These are phyloP conservation scores for Silybum marianum DNA, from an alignment of 129 eudicot genomes.

Conservation along the genomic window DNA sequence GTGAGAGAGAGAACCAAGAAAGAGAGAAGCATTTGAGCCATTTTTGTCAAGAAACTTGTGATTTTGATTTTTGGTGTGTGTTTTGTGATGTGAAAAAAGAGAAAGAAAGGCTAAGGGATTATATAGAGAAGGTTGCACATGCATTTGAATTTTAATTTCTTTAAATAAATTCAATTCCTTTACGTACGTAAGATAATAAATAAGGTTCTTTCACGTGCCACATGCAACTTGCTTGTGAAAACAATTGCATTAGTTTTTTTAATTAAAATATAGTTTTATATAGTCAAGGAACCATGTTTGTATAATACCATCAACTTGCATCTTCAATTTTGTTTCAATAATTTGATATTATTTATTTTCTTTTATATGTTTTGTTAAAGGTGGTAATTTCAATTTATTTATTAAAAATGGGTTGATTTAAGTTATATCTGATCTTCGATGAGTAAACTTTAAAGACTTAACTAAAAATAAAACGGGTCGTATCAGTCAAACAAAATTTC, in stretches of 20 bases:
- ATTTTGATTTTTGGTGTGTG: not conserved
- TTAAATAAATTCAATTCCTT: slow-evolving; percentile 15
- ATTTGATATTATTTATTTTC: too few relatives aligned
- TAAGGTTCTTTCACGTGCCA: slow-evolving; percentile 34
- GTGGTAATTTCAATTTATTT: not conserved
- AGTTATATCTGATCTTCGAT: too few relatives aligned
- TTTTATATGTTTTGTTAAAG: too few relatives aligned
- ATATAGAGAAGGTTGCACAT: slow-evolving; percentile 25
- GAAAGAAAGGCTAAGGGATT: not conserved
- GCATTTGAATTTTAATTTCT: slow-evolving; percentile 5
- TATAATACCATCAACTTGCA: not conserved
- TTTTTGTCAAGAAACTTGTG: slow-evolving; percentile 8
- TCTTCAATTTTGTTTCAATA: not conserved
- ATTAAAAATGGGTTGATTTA: too few relatives aligned
- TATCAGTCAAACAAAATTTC: too few relatives aligned
- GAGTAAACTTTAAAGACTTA: too few relatives aligned
- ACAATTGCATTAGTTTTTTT: not conserved
- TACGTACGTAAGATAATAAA: slow-evolving; percentile 27
- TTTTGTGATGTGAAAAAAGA: slow-evolving; percentile 13
- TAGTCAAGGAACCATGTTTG: slow-evolving; percentile 6
- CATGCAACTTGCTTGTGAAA: slow-evolving; percentile 32
- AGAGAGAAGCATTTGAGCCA: slow-evolving; percentile 34
- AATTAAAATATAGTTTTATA: not conserved
- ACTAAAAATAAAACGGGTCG: not conserved
- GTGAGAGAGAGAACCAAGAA: slow-evolving; percentile 32